These are phyloP conservation scores for Salix purpurea DNA, from an alignment of 345 rosid genomes.

Conservation along the genomic window DNA sequence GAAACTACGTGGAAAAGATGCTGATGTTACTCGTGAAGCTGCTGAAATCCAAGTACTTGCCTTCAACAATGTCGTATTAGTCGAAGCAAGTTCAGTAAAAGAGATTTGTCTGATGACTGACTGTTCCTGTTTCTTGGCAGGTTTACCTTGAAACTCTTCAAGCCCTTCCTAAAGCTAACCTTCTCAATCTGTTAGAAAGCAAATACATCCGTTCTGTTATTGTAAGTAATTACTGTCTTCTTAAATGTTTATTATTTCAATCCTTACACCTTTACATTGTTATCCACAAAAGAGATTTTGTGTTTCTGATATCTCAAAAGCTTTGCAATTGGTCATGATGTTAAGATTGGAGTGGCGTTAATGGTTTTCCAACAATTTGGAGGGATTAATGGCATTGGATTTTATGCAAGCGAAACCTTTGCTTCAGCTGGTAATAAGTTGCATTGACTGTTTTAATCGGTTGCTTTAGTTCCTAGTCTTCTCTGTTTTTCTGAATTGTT, in stretches of 20 bases:
- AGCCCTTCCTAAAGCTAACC: slow-evolving; percentile 59
- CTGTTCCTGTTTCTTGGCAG: slow-evolving; percentile 27
- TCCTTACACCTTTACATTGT: not conserved
- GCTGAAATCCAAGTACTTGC: slow-evolving; percentile 56
- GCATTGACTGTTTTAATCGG: not conserved
- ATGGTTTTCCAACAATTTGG: slow-evolving; percentile 85
- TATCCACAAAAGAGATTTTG: not conserved
- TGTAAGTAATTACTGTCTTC: slow-evolving; percentile 39
- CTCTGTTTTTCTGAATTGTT: not conserved
- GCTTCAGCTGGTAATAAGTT: slow-evolving; percentile 59
- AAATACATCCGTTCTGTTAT: slow-evolving; percentile 58
- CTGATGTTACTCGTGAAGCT: slow-evolving; percentile 66
- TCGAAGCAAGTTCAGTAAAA: not conserved
- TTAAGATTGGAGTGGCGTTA: slow-evolving; percentile 76
- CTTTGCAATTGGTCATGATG: not conserved
- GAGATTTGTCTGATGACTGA: not conserved
- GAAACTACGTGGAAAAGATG: slow-evolving; percentile 61
- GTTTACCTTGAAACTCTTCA: slow-evolving; percentile 45
- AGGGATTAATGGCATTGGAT: slow-evolving; percentile 78
- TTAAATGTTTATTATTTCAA: not conserved
- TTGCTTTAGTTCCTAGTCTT: not conserved
- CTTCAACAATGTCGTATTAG: not conserved
- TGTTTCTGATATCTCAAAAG: not conserved
- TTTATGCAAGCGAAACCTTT: slow-evolving; percentile 85
- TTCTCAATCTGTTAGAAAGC: slow-evolving; percentile 54